A percentile compares a stretch with the other conserved stretches of the same genome.
Conservation (phyloP, 1,284 basidiomycete species). For the Marasmius sp. region DNA sequence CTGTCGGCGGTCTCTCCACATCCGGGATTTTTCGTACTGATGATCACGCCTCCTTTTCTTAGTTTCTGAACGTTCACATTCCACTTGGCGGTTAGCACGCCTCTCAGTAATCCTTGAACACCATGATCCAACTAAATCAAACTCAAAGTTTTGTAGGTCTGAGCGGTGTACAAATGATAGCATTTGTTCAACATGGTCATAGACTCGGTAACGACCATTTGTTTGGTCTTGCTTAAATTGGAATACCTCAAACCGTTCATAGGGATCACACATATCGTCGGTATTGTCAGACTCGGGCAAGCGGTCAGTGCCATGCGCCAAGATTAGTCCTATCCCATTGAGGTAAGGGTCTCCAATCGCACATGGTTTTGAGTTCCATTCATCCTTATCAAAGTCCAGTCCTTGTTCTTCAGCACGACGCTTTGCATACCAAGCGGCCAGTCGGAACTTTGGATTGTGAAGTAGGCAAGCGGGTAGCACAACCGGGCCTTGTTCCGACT, state of each 20-base stretch:
- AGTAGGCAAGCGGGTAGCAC: not conserved
- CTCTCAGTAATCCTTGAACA: too few species aligned
- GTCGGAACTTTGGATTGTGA: not conserved
- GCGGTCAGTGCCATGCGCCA: not conserved
- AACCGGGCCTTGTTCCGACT: not conserved
- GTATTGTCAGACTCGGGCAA: too few species aligned
- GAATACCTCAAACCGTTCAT: too few species aligned
- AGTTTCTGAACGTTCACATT: not conserved
- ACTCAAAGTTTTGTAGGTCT: too few species aligned
- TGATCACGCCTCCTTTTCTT: not conserved
- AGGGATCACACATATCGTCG: too few species aligned
- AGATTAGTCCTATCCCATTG: not conserved
- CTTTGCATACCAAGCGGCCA: conserved; percentile 1
- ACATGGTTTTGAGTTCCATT: not conserved
- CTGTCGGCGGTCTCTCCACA: not conserved
- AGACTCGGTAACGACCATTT: too few species aligned
- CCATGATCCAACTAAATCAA: too few species aligned
- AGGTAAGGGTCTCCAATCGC: not conserved
- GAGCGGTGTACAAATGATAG: too few species aligned
- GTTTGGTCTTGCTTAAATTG: too few species aligned
- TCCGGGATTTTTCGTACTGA: not conserved
- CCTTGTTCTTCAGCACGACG: not conserved
- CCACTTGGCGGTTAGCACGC: not conserved
- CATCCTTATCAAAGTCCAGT: not conserved
- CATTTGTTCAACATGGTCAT: too few species aligned